Percentiles rank a stretch among this genome's conserved stretches.
Conservation (phyloP, 163 green algal species). For the Scenedesmus sp. region DNA sequence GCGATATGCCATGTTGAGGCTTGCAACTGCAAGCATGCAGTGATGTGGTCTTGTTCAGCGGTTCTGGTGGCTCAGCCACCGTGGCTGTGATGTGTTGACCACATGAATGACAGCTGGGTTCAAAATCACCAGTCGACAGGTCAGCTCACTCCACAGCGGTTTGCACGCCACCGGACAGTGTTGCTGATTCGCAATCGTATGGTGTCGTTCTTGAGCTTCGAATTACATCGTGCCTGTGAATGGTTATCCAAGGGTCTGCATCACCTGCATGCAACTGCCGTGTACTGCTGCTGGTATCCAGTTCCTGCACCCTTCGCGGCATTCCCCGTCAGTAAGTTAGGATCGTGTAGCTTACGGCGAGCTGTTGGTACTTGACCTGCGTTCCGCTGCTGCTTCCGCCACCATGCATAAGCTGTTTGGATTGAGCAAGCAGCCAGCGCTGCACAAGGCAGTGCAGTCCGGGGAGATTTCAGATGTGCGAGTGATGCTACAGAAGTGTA, state of each 20-base stretch:
- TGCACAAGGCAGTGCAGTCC: slow-evolving; percentile 6
- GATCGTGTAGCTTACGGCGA: too few species aligned
- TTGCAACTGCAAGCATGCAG: too few species aligned
- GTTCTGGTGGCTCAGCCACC: too few species aligned
- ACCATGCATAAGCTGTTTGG: slow-evolving; percentile 39
- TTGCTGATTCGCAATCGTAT: too few species aligned
- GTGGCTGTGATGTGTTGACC: too few species aligned
- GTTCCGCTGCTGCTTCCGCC: not conserved
- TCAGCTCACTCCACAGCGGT: too few species aligned
- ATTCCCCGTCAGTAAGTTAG: too few species aligned
- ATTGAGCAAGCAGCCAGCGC: not conserved
- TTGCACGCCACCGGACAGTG: too few species aligned
- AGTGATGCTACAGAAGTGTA: slow-evolving; percentile 5
- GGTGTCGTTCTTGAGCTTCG: not conserved
- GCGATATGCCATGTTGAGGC: too few species aligned
- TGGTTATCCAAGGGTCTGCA: not conserved
- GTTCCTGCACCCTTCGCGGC: not conserved
- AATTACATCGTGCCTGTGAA: not conserved
- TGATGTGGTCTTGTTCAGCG: too few species aligned
- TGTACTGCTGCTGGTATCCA: not conserved
- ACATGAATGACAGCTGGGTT: too few species aligned
- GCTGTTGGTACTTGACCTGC: not conserved
- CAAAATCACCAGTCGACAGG: too few species aligned
- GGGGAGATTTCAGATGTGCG: slow-evolving; percentile 33
- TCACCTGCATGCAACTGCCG: not conserved